Percentiles rank a stretch among this genome's conserved stretches.
phyloP scores from a whole-genome alignment of 768 basidiomycete genomes.

The Russula lepida region DNA sequence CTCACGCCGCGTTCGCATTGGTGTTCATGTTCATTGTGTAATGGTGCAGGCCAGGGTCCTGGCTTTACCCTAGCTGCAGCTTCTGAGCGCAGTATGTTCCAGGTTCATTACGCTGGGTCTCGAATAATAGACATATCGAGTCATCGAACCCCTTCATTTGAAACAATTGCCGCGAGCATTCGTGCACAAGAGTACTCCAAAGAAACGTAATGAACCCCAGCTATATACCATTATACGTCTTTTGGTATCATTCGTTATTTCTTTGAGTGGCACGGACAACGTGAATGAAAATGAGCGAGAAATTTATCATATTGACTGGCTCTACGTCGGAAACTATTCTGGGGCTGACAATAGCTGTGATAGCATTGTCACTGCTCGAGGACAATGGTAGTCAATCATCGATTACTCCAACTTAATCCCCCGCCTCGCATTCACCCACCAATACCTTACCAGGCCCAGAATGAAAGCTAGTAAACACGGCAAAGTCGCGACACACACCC shows the following conservation, averaged over 20 bases:
- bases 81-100: no score
- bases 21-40: no score
- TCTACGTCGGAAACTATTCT: background rate
- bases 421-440: conserved; percentile 52
- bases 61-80: no score
- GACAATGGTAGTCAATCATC: no score
- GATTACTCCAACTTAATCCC: background rate
- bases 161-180: background rate
- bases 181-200: conserved; percentile 5
- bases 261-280: no score
- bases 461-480: conserved; percentile 39
- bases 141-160: no score
- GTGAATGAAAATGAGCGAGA: background rate
- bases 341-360: background rate
- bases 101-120: no score
- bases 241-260: background rate
- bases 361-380: background rate
- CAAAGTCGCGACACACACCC: conserved; percentile 40
- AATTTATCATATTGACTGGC: background rate
- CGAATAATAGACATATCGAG: no score
- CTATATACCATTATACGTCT: background rate
- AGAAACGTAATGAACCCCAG: background rate
- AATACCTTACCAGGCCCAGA: conserved; percentile 43
- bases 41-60: no score
- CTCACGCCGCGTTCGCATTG: no score